phyloP scores from a whole-genome alignment of 1,284 basidiomycete species.

The Takashimella koratensis region DNA sequence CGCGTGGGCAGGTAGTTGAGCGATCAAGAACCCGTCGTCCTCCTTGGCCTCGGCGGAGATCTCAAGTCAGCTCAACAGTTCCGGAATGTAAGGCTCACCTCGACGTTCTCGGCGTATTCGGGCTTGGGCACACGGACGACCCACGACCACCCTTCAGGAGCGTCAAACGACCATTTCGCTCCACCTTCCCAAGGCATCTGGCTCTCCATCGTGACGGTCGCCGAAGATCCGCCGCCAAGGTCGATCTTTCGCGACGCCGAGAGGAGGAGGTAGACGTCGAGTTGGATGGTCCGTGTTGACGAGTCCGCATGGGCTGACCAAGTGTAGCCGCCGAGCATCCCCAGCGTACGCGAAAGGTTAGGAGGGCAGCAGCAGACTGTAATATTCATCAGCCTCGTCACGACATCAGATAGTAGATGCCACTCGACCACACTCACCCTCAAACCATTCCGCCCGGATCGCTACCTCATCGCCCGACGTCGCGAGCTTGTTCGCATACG shows the following conservation, averaged over 20 bases:
- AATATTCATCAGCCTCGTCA: no score
- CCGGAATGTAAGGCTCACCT: constrained; percentile 17
- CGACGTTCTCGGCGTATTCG: constrained; percentile 25
- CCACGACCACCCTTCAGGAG: constrained; percentile 30
- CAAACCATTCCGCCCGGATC: constrained; percentile 33
- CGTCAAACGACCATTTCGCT: constrained; percentile 14
- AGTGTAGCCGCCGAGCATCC: constrained; percentile 38
- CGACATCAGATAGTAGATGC: not conserved
- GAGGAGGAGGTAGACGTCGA: constrained; percentile 30
- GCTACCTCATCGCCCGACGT: constrained; percentile 31
- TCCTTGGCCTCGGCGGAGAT: constrained; percentile 7
- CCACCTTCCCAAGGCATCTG: constrained; percentile 35
- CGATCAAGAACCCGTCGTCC: constrained; percentile 15
- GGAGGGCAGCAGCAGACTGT: constrained; percentile 40
- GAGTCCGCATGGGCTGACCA: constrained; percentile 24
- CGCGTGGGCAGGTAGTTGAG: constrained; percentile 1
- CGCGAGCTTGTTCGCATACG: constrained; percentile 36
- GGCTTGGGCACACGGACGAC: constrained; percentile 23
- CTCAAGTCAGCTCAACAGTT: constrained; percentile 1
- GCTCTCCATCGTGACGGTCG: constrained; percentile 21
- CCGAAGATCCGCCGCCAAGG: constrained; percentile 18
- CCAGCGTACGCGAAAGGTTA: constrained; percentile 32
- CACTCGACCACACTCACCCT: constrained; percentile 17
- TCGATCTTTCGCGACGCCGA: constrained; percentile 26
- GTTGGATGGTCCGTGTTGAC: constrained; percentile 12